These are phyloP conservation scores for Bacterosira constricta DNA, from an alignment of 108 stramenopile genomes.

Conservation along the genomic window DNA sequence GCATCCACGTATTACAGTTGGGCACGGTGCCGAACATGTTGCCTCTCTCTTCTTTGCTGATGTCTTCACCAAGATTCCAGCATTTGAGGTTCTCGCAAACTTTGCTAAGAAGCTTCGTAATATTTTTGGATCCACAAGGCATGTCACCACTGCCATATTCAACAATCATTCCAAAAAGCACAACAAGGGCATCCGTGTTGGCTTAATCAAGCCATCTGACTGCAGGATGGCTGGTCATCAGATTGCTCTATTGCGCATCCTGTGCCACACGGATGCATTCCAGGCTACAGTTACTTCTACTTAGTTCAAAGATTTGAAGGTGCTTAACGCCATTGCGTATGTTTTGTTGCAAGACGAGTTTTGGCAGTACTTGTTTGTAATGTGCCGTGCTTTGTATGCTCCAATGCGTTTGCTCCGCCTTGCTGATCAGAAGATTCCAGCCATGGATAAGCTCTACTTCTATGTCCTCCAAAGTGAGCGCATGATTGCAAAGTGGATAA, in stretches of 20 bases:
- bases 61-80: background rate
- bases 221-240: slow-evolving; percentile 24
- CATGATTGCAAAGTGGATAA: slow-evolving; percentile 2
- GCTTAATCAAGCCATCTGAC: slow-evolving; percentile 17
- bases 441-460: background rate
- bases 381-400: slow-evolving; percentile 1
- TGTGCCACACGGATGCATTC: background rate
- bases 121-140: slow-evolving; percentile 12
- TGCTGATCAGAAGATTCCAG: background rate
- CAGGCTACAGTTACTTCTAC: background rate
- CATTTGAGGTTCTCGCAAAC: background rate
- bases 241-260: slow-evolving; percentile 1
- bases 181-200: background rate
- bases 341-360: background rate
- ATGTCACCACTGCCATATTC: slow-evolving; percentile 13
- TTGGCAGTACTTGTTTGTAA: background rate
- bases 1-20: slow-evolving; percentile 1
- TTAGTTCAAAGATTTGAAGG: slow-evolving; percentile 2
- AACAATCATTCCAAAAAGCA: background rate
- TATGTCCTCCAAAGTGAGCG: background rate
- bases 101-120: background rate
- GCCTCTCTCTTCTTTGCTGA: slow-evolving; percentile 12
- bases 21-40: background rate
- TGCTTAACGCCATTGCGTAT: background rate
- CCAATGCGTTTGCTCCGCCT: background rate